A percentile compares a stretch with the other conserved stretches of the same genome.
Evolutionary conservation across 2,329 filamentous ascomycete species (phyloP).

Genomic region (Aspergillus tamarii): DNA sequence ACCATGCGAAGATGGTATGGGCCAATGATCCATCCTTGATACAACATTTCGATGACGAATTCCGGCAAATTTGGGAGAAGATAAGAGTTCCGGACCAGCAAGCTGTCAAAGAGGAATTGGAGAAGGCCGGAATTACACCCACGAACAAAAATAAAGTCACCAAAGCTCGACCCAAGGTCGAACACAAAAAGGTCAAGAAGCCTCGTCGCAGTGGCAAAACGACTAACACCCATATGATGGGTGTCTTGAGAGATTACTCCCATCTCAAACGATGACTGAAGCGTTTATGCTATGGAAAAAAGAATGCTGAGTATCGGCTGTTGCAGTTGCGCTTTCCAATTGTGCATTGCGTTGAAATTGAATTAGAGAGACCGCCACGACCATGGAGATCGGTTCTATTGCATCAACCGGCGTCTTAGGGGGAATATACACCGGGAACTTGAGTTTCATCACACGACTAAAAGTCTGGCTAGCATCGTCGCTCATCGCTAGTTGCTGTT

Average conservation of each 20-base stretch:
- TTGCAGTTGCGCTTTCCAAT: not conserved
- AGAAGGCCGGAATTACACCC: slow-evolving; percentile 78
- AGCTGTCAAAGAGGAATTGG: slow-evolving; percentile 75
- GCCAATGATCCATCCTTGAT: slow-evolving; percentile 79
- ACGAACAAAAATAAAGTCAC: slow-evolving; percentile 77
- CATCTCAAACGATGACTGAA: slow-evolving; percentile 43
- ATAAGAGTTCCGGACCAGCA: slow-evolving; percentile 75
- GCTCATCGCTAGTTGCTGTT: slow-evolving; percentile 15
- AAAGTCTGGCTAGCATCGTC: not conserved
- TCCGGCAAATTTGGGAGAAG: slow-evolving; percentile 80
- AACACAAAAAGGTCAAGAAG: slow-evolving; percentile 75
- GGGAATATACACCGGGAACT: not conserved
- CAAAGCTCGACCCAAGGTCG: slow-evolving; percentile 57
- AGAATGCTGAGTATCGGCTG: not conserved
- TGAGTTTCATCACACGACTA: not conserved
- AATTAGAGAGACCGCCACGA: slow-evolving; percentile 1
- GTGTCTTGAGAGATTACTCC: slow-evolving; percentile 75
- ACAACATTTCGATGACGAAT: slow-evolving; percentile 78
- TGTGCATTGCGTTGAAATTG: slow-evolving; percentile 2
- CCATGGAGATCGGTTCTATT: not conserved
- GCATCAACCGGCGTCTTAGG: slow-evolving; percentile 14
- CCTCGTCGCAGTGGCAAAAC: slow-evolving; percentile 75
- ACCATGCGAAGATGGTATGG: slow-evolving; percentile 84
- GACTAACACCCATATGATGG: slow-evolving; percentile 85
- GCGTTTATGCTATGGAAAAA: not conserved